Base-by-base conservation (phyloP, 495 filamentous ascomycete genomes). In the Bryoglossum gracile region DNA sequence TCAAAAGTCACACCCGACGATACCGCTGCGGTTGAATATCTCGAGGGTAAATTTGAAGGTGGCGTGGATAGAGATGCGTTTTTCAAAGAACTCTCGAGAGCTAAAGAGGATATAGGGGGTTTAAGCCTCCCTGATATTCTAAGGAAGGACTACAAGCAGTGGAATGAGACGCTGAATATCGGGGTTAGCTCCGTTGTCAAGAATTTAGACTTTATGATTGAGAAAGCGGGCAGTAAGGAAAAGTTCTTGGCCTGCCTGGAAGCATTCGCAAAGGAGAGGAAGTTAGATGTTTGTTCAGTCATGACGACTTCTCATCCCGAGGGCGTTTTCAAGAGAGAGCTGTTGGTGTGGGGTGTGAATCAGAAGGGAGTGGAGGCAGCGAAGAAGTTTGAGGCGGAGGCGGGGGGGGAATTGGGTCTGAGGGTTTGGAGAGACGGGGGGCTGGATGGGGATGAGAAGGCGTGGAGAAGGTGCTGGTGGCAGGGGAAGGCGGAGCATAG, bases 141-240 rank as follows among this genome's bases (percentile, higher is more conserved):
- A 39, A 74, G 82, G 48, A 90, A 94, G 54, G 92, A 98, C 64
- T 98, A 92, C 65, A 98, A 98, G 67, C 76, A 84, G 48, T 98
- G 90, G 89, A 58, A 43, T 0, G 65, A 50, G 1, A 23, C 19
- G 11, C 41, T 77, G 23, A 74, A 67, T 16, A 64, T 98, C 8
- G 92, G 92, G 1, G 84, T 95, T 38, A 84, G 82, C 38, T 79
- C 79, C 9, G 72, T 86, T 3, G 80, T 90, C 22, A 83, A 82
- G 55, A 71, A 80, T 0, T 66, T 96, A 8, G 62, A 64, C 0
- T 87, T 77, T 63, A 60, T 90, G 25, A 48, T 81, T 6, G 56
- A 68, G 2, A 86, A 87, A 48, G 75, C 77, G 0, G 65, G 62
- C 18, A 56, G 58, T n/a, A 57, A 69, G 40, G 42, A 54, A 40